Percentiles rank a stretch among this genome's conserved stretches.
phyloP scores from a whole-genome alignment of 2,329 filamentous ascomycete genomes.

The Arthrobotrys pseudoclavata region DNA sequence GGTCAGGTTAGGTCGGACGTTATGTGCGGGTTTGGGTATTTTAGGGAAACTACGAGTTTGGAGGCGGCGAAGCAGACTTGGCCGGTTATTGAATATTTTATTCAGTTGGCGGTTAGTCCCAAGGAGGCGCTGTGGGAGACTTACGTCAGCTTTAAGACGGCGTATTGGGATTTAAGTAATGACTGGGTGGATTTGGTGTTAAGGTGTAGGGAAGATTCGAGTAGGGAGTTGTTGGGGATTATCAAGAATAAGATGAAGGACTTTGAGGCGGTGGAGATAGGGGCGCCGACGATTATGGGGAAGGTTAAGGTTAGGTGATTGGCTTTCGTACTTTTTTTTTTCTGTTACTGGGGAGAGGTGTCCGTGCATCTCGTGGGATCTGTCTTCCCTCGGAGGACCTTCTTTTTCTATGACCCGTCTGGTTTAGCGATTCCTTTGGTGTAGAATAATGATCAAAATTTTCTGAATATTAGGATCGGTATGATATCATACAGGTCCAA shows the following conservation, averaged over 20 bases:
- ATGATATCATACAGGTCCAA: constrained; percentile 1
- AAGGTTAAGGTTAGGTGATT: constrained; percentile 77
- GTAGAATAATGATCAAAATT: constrained; percentile 12
- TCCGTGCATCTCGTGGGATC: background rate
- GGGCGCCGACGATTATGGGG: constrained; percentile 92
- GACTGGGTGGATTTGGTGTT: constrained; percentile 96
- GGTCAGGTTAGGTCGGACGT: constrained; percentile 73
- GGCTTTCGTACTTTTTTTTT: background rate
- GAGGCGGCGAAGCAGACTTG: constrained; percentile 92
- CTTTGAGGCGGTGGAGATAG: constrained; percentile 79
- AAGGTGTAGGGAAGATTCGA: constrained; percentile 90
- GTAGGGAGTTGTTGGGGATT: constrained; percentile 86
- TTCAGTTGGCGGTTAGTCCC: constrained; percentile 81
- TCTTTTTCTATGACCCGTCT: background rate
- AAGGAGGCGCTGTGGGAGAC: constrained; percentile 79
- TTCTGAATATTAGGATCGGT: background rate
- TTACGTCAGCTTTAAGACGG: constrained; percentile 84
- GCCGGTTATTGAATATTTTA: constrained; percentile 88
- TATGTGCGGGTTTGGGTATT: constrained; percentile 89
- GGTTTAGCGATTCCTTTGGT: constrained; percentile 15
- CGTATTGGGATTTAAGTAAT: constrained; percentile 94
- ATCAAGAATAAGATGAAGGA: constrained; percentile 91
- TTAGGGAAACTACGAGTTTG: constrained; percentile 77
- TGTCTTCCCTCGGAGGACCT: background rate
- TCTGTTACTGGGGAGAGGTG: too few species aligned